A percentile compares a stretch with the other conserved stretches of the same genome.
These are phyloP conservation scores for Mallotus japonicus DNA, from an alignment of 441 rosid genomes.

Conservation along the genomic window DNA sequence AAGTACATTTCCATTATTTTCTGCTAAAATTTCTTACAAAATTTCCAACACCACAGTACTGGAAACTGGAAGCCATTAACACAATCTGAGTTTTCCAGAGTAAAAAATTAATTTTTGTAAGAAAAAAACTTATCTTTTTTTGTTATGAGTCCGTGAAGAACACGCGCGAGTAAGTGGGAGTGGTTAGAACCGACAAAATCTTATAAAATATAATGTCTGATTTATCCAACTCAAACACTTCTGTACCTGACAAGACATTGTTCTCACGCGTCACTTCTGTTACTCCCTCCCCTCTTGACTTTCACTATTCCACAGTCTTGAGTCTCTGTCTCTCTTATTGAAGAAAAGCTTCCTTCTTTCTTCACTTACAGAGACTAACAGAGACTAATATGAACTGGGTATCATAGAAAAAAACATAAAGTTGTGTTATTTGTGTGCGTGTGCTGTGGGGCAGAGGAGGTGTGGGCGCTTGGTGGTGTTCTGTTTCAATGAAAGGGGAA, in stretches of 20 bases:
- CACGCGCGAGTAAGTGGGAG: slow-evolving; percentile 24
- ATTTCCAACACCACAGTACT: not conserved
- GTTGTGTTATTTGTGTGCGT: not conserved
- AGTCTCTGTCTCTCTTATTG: not conserved
- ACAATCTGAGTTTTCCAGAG: not conserved
- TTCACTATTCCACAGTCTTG: not conserved
- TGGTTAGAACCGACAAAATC: slow-evolving; percentile 1
- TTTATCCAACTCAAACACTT: slow-evolving; percentile 11
- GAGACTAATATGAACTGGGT: not conserved
- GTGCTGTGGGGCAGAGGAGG: slow-evolving; percentile 8
- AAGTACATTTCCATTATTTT: not conserved
- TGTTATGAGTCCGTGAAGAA: not conserved
- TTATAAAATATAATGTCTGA: slow-evolving; percentile 24
- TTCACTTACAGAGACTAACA: not conserved
- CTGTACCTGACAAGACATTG: not conserved
- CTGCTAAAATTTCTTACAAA: not conserved
- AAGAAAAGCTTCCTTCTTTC: not conserved
- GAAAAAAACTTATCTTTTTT: not conserved
- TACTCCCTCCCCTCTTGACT: slow-evolving; percentile 14
- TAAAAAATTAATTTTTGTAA: not conserved
- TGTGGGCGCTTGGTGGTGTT: not conserved
- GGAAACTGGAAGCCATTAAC: not conserved
- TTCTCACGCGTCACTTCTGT: slow-evolving; percentile 10
- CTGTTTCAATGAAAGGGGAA: slow-evolving; percentile 61
- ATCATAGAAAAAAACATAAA: not conserved